phyloP scores from a whole-genome alignment of 106 monocot genomes.

The Gastrodia elata region DNA sequence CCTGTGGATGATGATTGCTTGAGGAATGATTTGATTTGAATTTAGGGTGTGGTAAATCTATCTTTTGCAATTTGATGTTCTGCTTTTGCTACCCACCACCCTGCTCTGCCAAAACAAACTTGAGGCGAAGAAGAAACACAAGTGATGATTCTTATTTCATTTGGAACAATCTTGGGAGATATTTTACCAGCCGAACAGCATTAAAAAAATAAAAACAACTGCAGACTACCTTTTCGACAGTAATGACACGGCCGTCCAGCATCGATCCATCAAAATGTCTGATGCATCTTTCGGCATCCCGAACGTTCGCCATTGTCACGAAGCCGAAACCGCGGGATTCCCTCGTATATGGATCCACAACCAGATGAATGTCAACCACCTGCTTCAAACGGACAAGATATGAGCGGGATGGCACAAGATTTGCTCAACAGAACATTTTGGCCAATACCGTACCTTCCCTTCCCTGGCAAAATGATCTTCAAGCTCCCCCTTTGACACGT shows the following conservation, averaged over 20 bases:
- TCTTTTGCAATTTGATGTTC: constrained; percentile 62
- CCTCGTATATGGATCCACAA: constrained; percentile 71
- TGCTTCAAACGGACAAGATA: constrained; percentile 3
- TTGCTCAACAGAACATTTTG: background rate
- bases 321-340: constrained; percentile 92
- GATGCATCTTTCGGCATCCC: constrained; percentile 62
- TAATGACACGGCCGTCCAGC: constrained; percentile 82
- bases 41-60: constrained; percentile 35
- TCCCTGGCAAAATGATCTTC: constrained; percentile 48
- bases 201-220: background rate
- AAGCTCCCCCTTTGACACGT: constrained; percentile 37
- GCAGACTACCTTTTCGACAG: constrained; percentile 75
- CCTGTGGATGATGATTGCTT: constrained; percentile 43
- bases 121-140: constrained; percentile 29
- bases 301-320: constrained; percentile 58
- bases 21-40: constrained; percentile 45
- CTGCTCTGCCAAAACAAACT: constrained; percentile 58
- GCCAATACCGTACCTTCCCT: constrained; percentile 40
- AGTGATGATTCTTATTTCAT: constrained; percentile 21
- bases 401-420: too few relatives aligned
- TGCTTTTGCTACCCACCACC: constrained; percentile 56
- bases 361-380: constrained; percentile 71
- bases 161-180: background rate
- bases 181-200: background rate
- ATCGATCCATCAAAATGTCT: constrained; percentile 74